A percentile compares a stretch with the other conserved stretches of the same genome.
These are phyloP conservation scores for Lactarius pseudohatsudake DNA, from an alignment of 768 basidiomycete genomes.

Conservation along the genomic window DNA sequence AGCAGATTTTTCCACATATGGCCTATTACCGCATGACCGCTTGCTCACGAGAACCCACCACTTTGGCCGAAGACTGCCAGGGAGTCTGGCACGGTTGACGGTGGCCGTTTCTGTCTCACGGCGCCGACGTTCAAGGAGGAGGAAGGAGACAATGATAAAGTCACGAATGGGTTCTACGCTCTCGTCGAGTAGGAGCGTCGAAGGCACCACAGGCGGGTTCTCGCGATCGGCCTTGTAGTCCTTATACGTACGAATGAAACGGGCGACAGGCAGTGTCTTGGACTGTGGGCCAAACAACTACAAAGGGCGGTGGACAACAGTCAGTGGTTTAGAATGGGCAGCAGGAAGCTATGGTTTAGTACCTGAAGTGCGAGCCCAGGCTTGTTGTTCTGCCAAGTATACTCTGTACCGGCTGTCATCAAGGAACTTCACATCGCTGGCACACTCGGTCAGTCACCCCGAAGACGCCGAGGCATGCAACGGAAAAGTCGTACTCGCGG, in stretches of 20 bases:
- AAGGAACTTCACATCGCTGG: slow-evolving; percentile 24
- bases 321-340: background rate
- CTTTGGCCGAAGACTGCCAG: background rate
- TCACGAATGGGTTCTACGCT: slow-evolving; percentile 25
- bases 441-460: background rate
- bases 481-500: slow-evolving; percentile 7
- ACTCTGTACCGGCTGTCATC: slow-evolving; percentile 24
- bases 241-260: slow-evolving; percentile 24
- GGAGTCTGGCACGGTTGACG: slow-evolving; percentile 8
- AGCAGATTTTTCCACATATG: background rate
- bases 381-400: slow-evolving; percentile 24
- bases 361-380: slow-evolving; percentile 25
- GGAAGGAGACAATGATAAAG: slow-evolving; percentile 25
- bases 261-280: slow-evolving; percentile 28
- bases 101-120: slow-evolving; percentile 23
- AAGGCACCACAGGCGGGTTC: slow-evolving; percentile 20
- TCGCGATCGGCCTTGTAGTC: slow-evolving; percentile 18
- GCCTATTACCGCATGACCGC: background rate
- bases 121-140: slow-evolving; percentile 28
- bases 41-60: background rate
- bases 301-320: too few species aligned
- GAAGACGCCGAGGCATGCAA: background rate
- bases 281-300: slow-evolving; percentile 26
- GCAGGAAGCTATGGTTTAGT: background rate
- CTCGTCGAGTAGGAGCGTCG: slow-evolving; percentile 26